Conservation (phyloP, 495 filamentous ascomycete species). For the Usnea hakonensis region DNA sequence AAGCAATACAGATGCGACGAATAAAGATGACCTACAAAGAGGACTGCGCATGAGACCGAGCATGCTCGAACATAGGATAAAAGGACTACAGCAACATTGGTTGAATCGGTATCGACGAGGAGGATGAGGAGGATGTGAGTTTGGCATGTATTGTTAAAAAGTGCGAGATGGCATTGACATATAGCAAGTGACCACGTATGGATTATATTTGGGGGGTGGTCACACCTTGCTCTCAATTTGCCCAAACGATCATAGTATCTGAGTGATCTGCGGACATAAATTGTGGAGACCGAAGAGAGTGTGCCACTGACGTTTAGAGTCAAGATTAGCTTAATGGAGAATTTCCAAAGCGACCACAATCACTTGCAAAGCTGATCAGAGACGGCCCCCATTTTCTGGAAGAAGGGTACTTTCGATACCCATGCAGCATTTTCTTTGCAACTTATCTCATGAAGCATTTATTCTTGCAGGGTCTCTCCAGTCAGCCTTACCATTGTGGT, state of each 20-base stretch:
- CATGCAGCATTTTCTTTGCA: background rate
- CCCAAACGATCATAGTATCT: background rate
- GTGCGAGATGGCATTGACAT: background rate
- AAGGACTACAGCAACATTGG: constrained; percentile 12
- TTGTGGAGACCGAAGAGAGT: background rate
- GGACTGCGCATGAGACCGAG: constrained; percentile 9
- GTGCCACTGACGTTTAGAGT: background rate
- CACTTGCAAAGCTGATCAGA: no score
- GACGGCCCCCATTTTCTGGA: background rate
- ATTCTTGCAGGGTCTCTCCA: background rate
- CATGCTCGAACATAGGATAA: constrained; percentile 13
- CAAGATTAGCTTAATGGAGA: background rate
- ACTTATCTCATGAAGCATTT: background rate
- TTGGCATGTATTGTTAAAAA: constrained; percentile 3
- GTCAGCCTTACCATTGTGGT: background rate
- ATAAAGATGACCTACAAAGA: constrained; percentile 1
- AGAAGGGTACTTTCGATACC: background rate
- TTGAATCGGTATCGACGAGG: background rate
- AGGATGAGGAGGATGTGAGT: background rate
- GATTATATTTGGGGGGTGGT: background rate
- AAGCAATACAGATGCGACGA: background rate
- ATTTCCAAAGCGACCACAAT: background rate
- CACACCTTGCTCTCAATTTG: background rate
- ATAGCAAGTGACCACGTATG: background rate
- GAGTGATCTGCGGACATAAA: background rate